phyloP scores from a whole-genome alignment of 108 stramenopile species.

The Nitzschia sp. region DNA sequence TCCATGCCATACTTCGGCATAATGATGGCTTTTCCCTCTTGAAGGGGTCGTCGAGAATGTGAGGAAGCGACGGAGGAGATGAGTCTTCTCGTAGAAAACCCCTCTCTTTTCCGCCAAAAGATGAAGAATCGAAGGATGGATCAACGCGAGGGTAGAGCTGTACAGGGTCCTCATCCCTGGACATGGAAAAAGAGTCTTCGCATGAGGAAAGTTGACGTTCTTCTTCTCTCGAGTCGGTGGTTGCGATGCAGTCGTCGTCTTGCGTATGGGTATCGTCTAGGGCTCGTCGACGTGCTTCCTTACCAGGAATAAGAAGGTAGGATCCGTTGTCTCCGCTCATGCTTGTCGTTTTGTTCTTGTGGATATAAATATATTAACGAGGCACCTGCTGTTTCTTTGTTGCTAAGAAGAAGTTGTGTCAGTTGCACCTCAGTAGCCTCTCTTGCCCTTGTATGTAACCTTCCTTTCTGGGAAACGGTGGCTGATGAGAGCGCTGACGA shows the following conservation, averaged over 20 bases:
- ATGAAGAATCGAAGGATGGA: conserved; percentile 12
- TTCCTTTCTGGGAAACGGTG: too few species aligned
- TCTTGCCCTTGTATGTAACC: too few species aligned
- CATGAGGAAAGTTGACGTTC: background rate
- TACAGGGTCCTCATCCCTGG: conserved; percentile 7
- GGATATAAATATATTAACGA: too few species aligned
- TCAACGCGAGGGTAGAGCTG: background rate
- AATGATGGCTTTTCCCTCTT: conserved; percentile 13
- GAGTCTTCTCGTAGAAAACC: conserved; percentile 4
- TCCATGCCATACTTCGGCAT: conserved; percentile 23
- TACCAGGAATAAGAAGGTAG: background rate
- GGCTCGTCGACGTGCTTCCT: background rate
- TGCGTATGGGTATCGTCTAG: background rate
- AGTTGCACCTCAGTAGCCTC: too few species aligned
- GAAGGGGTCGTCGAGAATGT: background rate
- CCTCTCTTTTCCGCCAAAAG: background rate
- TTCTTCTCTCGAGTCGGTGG: background rate
- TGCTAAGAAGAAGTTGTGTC: too few species aligned
- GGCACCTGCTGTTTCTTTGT: too few species aligned
- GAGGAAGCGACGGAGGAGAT: conserved; percentile 1
- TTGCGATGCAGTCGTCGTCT: background rate
- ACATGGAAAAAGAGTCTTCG: background rate
- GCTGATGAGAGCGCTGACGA: too few species aligned
- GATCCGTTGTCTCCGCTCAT: background rate
- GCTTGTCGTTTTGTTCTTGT: too few species aligned